Evolutionary conservation across 352 stramenopile species (phyloP), one percentile per base, ranked within the genome.

Genomic region (Thalassiosira mediterranea): DNA sequence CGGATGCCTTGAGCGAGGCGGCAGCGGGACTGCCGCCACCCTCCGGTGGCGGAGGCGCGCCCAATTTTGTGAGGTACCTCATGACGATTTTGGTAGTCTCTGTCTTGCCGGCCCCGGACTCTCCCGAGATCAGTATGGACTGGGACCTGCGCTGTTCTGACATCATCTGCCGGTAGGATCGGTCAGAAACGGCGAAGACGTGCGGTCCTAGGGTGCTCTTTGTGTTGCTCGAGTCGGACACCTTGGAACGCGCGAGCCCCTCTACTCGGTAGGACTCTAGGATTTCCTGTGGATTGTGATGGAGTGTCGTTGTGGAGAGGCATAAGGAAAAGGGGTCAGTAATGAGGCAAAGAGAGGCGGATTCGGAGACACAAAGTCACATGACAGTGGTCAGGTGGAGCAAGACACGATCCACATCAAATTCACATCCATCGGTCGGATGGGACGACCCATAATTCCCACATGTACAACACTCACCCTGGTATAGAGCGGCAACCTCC

Each of bases 1-100:
- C n/a, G n/a, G n/a, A n/a, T n/a, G n/a, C n/a, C n/a, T n/a, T n/a
- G n/a, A n/a, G n/a, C n/a, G n/a, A n/a, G n/a, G n/a, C n/a, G n/a
- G n/a, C n/a, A n/a, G n/a, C n/a, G n/a, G n/a, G n/a, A n/a, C 48
- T 59, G 0, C 8, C 40, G n/a, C 29, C 66, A 42, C 19, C 57
- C 25, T 64, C 40, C 4, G 54, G 57, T 31, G 11, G 49, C 34
- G 40, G 3, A 11, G 38, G 19, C 13, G 15, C 19, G 25, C 88
- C 88, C 60, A 91, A 70, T 0, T 84, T 94, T 21, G 90, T 94
- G 3, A 95, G 72, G 66, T 92, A 95, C 8, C 90, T 81, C 82
- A 96, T 93, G 52, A 96, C 91, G 82, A 95, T 92, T 79, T 99
- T 99, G 25, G 95, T 98, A 7, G 96, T 98, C 88, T 99, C 97